phyloP scores from a whole-genome alignment of 1,284 basidiomycete species.

The Austroboletus niveus region DNA sequence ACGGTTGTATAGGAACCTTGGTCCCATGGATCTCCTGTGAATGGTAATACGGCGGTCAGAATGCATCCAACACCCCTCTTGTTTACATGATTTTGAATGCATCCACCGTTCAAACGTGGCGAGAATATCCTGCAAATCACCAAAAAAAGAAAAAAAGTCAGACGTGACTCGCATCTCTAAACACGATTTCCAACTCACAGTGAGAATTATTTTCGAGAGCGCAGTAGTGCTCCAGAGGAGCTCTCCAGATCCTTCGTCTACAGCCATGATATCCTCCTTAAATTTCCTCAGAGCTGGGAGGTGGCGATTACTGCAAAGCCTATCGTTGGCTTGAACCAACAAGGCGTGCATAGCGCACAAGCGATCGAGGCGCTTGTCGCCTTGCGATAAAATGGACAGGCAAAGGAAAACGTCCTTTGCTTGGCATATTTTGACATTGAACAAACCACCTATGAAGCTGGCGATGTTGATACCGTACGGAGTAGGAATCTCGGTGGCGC shows the following conservation, averaged over 20 bases:
- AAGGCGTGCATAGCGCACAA: conserved; percentile 32
- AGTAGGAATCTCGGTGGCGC: conserved; percentile 2
- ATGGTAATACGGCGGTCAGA: not conserved
- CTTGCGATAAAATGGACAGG: conserved; percentile 22
- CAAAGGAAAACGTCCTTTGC: conserved; percentile 30
- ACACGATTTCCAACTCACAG: conserved; percentile 14
- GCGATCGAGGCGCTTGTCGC: conserved; percentile 21
- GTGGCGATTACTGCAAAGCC: conserved; percentile 32
- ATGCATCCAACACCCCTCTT: conserved; percentile 10
- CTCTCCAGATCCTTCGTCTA: conserved; percentile 11
- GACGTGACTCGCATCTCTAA: not conserved
- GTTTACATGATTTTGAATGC: conserved; percentile 17
- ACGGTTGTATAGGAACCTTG: conserved; percentile 18
- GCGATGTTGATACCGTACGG: conserved; percentile 30
- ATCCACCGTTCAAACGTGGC: conserved; percentile 25
- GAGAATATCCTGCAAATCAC: conserved; percentile 26
- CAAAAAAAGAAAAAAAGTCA: not conserved
- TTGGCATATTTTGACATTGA: conserved; percentile 17
- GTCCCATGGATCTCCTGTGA: conserved; percentile 21
- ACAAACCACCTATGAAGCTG: conserved; percentile 34
- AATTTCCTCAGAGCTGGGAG: conserved; percentile 16
- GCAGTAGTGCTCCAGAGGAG: conserved; percentile 22
- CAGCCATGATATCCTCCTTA: conserved; percentile 9
- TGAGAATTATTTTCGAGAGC: conserved; percentile 15
- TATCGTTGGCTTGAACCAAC: conserved; percentile 29